These are phyloP conservation scores for Crithidia mellificae DNA, from an alignment of 208 protist genomes.

Conservation along the genomic window DNA sequence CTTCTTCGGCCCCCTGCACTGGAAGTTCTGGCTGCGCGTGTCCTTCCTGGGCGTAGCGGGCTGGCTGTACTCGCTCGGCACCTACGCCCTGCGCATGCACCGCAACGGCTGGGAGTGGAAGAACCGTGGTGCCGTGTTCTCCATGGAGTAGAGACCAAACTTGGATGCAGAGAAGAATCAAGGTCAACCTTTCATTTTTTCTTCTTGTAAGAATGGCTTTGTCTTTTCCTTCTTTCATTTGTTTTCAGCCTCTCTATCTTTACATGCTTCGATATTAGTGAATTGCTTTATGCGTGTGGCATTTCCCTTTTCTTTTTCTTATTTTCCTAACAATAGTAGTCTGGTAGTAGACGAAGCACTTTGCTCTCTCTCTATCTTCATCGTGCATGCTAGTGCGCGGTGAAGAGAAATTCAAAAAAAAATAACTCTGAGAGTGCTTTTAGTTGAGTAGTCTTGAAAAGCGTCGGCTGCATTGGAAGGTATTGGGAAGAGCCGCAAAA, in stretches of 20 bases:
- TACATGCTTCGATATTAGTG: not conserved
- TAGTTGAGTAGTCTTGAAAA: not conserved
- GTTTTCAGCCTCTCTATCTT: not conserved
- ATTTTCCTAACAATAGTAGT: no score
- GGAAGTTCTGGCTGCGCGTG: constrained; percentile 66
- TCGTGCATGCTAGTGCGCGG: not conserved
- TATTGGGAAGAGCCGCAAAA: no score
- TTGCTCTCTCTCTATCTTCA: not conserved
- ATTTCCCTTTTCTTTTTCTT: constrained; percentile 12
- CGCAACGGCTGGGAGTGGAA: constrained; percentile 89
- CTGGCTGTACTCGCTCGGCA: constrained; percentile 39
- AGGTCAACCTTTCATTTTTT: no score
- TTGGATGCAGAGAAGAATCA: no score
- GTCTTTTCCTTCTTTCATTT: no score
- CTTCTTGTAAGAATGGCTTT: no score
- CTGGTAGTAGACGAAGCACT: not conserved
- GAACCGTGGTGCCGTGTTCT: constrained; percentile 82
- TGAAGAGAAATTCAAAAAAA: no score
- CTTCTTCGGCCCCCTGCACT: constrained; percentile 76
- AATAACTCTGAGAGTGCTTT: not conserved
- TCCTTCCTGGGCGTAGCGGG: constrained; percentile 59
- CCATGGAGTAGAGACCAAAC: constrained; percentile 84
- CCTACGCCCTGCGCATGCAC: constrained; percentile 80
- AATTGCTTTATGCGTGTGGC: not conserved
- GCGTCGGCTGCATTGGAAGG: no score